A percentile compares a stretch with the other conserved stretches of the same genome.
Evolutionary conservation across 345 rosid species (phyloP).

Genomic region (Hirschfeldia incana): DNA sequence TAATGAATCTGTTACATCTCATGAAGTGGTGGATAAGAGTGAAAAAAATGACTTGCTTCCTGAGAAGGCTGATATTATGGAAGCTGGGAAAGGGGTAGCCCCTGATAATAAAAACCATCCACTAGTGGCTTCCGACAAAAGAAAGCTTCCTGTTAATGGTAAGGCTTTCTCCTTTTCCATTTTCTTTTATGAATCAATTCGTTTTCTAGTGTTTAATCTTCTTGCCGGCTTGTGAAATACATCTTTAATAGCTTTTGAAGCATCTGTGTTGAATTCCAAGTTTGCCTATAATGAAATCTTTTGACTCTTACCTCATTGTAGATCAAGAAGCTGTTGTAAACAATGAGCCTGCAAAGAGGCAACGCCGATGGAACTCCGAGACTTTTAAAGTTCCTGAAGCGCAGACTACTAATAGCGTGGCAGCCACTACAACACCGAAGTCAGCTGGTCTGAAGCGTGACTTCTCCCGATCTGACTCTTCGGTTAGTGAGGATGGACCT

Average conservation of each 20-base stretch:
- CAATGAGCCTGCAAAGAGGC: conserved; percentile 79
- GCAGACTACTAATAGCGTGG: conserved; percentile 43
- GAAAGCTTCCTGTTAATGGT: too few relatives aligned
- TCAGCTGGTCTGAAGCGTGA: conserved; percentile 52
- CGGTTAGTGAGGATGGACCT: conserved; percentile 59
- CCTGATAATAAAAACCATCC: too few relatives aligned
- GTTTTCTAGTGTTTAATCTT: neutral
- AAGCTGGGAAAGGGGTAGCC: too few relatives aligned
- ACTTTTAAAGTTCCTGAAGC: conserved; percentile 61
- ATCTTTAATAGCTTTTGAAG: neutral
- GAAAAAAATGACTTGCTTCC: too few relatives aligned
- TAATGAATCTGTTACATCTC: too few relatives aligned
- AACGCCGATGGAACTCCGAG: conserved; percentile 87
- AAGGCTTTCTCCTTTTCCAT: too few relatives aligned
- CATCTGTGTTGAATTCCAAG: neutral
- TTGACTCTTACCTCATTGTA: conserved; percentile 33
- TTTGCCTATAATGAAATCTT: neutral
- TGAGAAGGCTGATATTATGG: too few relatives aligned
- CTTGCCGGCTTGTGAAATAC: conserved; percentile 5
- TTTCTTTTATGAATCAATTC: neutral
- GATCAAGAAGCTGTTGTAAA: conserved; percentile 68
- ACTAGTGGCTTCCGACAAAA: too few relatives aligned
- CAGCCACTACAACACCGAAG: conserved; percentile 65
- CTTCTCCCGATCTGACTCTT: conserved; percentile 69
- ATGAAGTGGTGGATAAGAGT: too few relatives aligned